Evolutionary conservation across 805 yeast genomes (phyloP), one percentile per base, ranked within the genome.

Genomic region (Starmerella apis): DNA sequence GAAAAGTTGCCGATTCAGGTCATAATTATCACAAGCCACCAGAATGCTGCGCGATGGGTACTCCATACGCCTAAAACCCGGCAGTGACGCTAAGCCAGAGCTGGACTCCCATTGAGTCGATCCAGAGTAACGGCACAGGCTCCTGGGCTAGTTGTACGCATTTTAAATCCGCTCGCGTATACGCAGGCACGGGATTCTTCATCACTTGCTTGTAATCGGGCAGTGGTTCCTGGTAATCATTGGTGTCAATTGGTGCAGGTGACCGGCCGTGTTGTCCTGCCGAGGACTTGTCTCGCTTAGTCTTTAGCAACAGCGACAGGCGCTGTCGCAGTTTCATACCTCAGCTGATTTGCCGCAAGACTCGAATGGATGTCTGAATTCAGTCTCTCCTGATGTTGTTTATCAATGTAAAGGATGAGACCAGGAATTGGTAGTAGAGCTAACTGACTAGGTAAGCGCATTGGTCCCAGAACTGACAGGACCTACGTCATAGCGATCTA

Each of bases 251-350:
- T 1, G 44, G 33, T 14, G 30, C 20, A 4, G 30, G 27, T 19
- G 28, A 22, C 24, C 27, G 42, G 28, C 16, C 14, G 43, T 22
- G 43, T n/a, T n/a, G n/a, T n/a, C n/a, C n/a, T n/a, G n/a, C n/a
- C n/a, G n/a, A n/a, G n/a, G n/a, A 5, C 9, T 24, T 20, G 18
- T 13, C 30, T 7, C 43, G 43, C 30, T n/a, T 24, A 16, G 43
- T 20, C 20, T 13, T 22, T 22, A 38, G 43, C 43, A 23, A 11
- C 43, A 24, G 30, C 30, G 43, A 16, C 24, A 41, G 32, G 20
- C 44, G 44, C 44, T 41, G 44, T 20, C 33, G 44, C 44, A 41
- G 33, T 41, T 27, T 41, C 44, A 41, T 41, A 1, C 9, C 25
- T 37, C 10, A 13, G 22, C 35, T 11, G 35, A 6, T 11, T 6